These are phyloP conservation scores for Pseudogymnoascus sp. DNA, from an alignment of 2,329 filamentous ascomycete species.

Conservation along the genomic window DNA sequence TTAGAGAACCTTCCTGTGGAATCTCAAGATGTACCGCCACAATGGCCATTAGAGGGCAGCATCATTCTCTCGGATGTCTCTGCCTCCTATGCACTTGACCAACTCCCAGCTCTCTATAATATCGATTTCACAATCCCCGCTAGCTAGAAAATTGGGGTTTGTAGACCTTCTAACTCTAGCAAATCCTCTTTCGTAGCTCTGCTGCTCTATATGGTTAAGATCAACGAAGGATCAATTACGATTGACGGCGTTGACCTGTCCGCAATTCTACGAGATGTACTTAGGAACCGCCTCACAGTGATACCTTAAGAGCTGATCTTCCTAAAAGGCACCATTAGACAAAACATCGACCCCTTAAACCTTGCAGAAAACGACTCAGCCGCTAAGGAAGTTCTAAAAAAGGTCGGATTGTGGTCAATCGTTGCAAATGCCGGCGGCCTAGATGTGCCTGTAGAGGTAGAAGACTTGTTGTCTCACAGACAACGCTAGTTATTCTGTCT, in stretches of 20 bases:
- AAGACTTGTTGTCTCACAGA: slow-evolving; percentile 35
- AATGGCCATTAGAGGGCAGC: slow-evolving; percentile 27
- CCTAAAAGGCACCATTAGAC: slow-evolving; percentile 38
- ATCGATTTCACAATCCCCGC: slow-evolving; percentile 63
- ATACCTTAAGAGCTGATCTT: slow-evolving; percentile 44
- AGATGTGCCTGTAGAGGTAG: slow-evolving; percentile 27
- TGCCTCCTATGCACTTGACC: slow-evolving; percentile 44
- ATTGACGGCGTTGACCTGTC: slow-evolving; percentile 39
- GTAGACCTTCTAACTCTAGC: slow-evolving; percentile 46
- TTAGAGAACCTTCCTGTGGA: background rate
- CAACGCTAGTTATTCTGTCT: slow-evolving; percentile 43
- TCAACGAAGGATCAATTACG: slow-evolving; percentile 34
- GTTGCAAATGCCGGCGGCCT: slow-evolving; percentile 34
- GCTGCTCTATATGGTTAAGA: slow-evolving; percentile 43
- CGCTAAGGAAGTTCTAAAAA: slow-evolving; percentile 36
- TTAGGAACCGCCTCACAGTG: slow-evolving; percentile 38
- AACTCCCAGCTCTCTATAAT: slow-evolving; percentile 61
- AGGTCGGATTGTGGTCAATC: slow-evolving; percentile 36
- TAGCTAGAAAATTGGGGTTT: slow-evolving; percentile 43
- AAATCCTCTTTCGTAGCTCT: slow-evolving; percentile 43
- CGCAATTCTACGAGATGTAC: slow-evolving; percentile 33
- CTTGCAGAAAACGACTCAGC: slow-evolving; percentile 30
- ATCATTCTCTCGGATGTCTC: slow-evolving; percentile 25
- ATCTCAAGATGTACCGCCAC: background rate
- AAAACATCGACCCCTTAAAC: slow-evolving; percentile 40